These are phyloP conservation scores for Kwoniella shivajii DNA, from an alignment of 1,284 basidiomycete genomes.

Conservation along the genomic window DNA sequence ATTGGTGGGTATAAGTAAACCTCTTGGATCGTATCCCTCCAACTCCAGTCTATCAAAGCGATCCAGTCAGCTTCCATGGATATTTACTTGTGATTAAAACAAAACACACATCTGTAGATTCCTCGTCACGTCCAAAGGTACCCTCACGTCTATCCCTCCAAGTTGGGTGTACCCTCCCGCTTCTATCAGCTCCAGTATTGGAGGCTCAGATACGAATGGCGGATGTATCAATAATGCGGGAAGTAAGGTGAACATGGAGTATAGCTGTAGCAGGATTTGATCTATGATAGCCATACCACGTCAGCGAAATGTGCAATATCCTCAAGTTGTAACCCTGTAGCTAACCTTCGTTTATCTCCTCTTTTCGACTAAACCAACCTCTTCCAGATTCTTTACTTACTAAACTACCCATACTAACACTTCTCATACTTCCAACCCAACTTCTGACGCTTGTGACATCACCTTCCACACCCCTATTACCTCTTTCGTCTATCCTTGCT, in stretches of 20 bases:
- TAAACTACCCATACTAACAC: constrained; percentile 42
- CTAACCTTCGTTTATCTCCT: constrained; percentile 49
- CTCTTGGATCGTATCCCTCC: constrained; percentile 51
- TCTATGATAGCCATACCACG: constrained; percentile 26
- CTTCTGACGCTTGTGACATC: constrained; percentile 51
- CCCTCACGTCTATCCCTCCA: constrained; percentile 51
- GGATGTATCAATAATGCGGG: constrained; percentile 51
- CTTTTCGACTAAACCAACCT: constrained; percentile 43
- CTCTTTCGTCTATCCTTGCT: constrained; percentile 18
- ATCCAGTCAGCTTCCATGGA: constrained; percentile 1
- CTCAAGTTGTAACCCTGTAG: constrained; percentile 6
- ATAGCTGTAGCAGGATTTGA: constrained; percentile 45
- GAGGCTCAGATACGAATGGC: constrained; percentile 45
- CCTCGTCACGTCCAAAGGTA: constrained; percentile 51
- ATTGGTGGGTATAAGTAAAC: constrained; percentile 41
- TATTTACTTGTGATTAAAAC: neutral
- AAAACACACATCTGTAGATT: constrained; percentile 49
- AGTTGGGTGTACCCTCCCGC: constrained; percentile 50
- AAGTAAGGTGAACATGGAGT: constrained; percentile 49
- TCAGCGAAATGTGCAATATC: neutral
- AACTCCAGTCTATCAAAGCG: constrained; percentile 45
- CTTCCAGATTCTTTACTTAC: constrained; percentile 11
- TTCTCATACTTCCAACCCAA: constrained; percentile 53
- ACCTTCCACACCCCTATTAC: constrained; percentile 29
- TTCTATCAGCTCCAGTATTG: constrained; percentile 48